Evolutionary conservation across 345 rosid genomes (phyloP).

Genomic region (Euphorbia lathyris): DNA sequence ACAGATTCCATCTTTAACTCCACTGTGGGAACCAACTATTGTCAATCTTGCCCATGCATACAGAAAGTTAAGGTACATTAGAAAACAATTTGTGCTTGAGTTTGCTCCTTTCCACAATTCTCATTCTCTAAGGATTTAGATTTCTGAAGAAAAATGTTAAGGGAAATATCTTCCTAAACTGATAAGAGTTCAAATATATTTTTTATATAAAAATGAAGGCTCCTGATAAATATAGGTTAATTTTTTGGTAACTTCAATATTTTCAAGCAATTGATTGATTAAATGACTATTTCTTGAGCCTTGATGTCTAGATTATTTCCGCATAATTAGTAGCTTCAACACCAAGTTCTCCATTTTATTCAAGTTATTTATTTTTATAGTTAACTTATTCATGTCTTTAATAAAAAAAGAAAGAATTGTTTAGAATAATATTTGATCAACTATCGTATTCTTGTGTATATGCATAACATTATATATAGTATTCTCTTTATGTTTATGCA

Average conservation of each 20-base stretch:
- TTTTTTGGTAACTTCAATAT: neutral
- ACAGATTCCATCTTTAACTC: slow-evolving; percentile 66
- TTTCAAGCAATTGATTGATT: neutral
- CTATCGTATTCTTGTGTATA: too few relatives aligned
- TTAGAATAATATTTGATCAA: too few relatives aligned
- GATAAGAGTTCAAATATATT: too few relatives aligned
- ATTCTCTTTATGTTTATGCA: too few relatives aligned
- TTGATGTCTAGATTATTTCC: too few relatives aligned
- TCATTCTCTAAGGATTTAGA: neutral
- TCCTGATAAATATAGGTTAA: neutral
- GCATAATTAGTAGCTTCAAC: too few relatives aligned
- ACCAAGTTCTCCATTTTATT: too few relatives aligned
- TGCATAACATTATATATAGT: too few relatives aligned
- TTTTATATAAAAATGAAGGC: neutral
- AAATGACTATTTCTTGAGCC: neutral
- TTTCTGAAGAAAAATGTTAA: neutral
- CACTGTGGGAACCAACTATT: slow-evolving; percentile 87
- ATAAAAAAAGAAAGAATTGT: too few relatives aligned
- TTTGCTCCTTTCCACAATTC: slow-evolving; percentile 6
- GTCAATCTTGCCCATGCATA: slow-evolving; percentile 89
- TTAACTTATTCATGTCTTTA: too few relatives aligned
- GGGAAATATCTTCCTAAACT: too few relatives aligned
- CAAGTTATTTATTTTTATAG: too few relatives aligned
- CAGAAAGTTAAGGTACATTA: slow-evolving; percentile 72
- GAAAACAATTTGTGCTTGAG: neutral